Evolutionary conservation across 192 early-diverging fungal genomes (phyloP).

Genomic region (Gaertneriomyces sp.): DNA sequence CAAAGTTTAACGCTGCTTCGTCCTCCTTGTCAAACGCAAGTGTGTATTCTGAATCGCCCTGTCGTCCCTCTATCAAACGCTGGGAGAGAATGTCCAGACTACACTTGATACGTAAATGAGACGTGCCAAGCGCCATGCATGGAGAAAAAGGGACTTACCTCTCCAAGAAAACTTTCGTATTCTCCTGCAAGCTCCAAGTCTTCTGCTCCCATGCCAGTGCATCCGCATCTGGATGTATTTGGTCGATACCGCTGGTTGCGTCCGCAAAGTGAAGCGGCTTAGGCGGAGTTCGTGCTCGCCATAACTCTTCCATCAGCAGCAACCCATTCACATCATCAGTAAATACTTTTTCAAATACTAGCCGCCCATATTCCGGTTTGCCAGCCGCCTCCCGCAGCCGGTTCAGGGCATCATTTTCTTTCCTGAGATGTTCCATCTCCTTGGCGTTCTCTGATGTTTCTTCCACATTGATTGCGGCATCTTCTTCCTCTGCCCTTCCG

Average conservation of each 20-base stretch:
- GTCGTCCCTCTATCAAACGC: slow-evolving; percentile 42
- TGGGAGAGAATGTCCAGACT: slow-evolving; percentile 54
- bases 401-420: slow-evolving; percentile 71
- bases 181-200: slow-evolving; percentile 68
- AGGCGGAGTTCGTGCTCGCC: slow-evolving; percentile 72
- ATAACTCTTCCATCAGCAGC: slow-evolving; percentile 82
- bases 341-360: slow-evolving; percentile 62
- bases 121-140: neutral
- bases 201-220: slow-evolving; percentile 62
- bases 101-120: neutral
- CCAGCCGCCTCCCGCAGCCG: slow-evolving; percentile 61
- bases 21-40: slow-evolving; percentile 97
- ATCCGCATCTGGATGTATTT: slow-evolving; percentile 6
- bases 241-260: slow-evolving; percentile 22
- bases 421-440: slow-evolving; percentile 69
- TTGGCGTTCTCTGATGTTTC: slow-evolving; percentile 55
- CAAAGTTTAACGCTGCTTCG: slow-evolving; percentile 83
- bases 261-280: slow-evolving; percentile 56
- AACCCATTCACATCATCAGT: slow-evolving; percentile 73
- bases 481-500: slow-evolving; percentile 63
- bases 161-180: slow-evolving; percentile 63
- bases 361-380: slow-evolving; percentile 49
- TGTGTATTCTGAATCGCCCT: slow-evolving; percentile 46
- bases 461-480: slow-evolving; percentile 26
- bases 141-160: slow-evolving; percentile 46